phyloP scores from a whole-genome alignment of 495 filamentous ascomycete genomes.

The Friedmanniomyces endolithicus region DNA sequence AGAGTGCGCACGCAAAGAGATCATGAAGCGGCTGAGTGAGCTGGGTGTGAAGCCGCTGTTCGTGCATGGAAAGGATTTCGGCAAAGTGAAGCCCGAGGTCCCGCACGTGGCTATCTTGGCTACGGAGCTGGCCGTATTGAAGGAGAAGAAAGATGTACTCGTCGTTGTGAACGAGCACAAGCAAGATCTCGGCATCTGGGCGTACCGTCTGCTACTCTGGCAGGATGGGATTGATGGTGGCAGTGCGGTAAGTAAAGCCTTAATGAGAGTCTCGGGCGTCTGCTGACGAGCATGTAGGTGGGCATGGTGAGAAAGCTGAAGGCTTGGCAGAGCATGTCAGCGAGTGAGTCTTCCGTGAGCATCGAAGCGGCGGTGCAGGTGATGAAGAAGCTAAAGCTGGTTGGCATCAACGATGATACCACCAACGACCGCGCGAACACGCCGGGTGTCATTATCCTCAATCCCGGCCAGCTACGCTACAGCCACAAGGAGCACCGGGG shows the following conservation, averaged over 20 bases:
- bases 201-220: slow-evolving; percentile 50
- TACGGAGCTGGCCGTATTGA: slow-evolving; percentile 42
- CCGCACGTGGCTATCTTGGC: slow-evolving; percentile 57
- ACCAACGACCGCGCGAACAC: background rate
- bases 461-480: slow-evolving; percentile 29
- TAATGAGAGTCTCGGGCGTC: background rate
- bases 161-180: slow-evolving; percentile 56
- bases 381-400: background rate
- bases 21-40: background rate
- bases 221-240: slow-evolving; percentile 48
- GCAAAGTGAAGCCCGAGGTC: slow-evolving; percentile 31
- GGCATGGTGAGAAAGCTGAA: slow-evolving; percentile 39
- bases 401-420: background rate
- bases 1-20: background rate
- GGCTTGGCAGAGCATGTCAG: background rate
- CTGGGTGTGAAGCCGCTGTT: slow-evolving; percentile 6
- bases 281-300: slow-evolving; percentile 39
- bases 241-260: background rate
- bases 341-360: no score
- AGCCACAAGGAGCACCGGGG: slow-evolving; percentile 20
- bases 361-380: background rate
- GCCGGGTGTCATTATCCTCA: slow-evolving; percentile 30
- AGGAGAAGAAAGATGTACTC: slow-evolving; percentile 50
- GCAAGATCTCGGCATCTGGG: slow-evolving; percentile 64
- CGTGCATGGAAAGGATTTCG: background rate